A percentile compares a stretch with the other conserved stretches of the same genome.
phyloP scores from a whole-genome alignment of 768 basidiomycete genomes.

The Mycena latifolia region DNA sequence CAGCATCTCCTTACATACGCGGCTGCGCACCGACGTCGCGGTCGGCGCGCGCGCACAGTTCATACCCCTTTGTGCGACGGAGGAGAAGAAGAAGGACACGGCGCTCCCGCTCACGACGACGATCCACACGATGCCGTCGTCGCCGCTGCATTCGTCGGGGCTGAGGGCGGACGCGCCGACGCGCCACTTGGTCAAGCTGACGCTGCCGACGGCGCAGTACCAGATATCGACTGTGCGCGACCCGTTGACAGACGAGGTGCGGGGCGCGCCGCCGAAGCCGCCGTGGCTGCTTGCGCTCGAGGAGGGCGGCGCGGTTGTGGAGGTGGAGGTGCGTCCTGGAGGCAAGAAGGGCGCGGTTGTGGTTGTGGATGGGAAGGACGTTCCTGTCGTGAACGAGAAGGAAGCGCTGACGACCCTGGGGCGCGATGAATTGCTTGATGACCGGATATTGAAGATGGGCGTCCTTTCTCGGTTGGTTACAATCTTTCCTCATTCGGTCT shows the following conservation, averaged over 20 bases:
- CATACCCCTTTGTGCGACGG: conserved; percentile 48
- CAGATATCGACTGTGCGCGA: conserved; percentile 82
- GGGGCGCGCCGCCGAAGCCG: conserved; percentile 71
- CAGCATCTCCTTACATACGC: conserved; percentile 60
- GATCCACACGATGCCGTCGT: conserved; percentile 84
- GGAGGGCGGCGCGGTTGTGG: conserved; percentile 67
- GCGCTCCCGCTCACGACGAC: conserved; percentile 68
- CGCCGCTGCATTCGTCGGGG: conserved; percentile 82
- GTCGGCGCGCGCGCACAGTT: conserved; percentile 40
- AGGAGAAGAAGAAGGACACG: conserved; percentile 18
- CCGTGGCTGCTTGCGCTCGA: conserved; percentile 79
- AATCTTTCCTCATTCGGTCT: conserved; percentile 23
- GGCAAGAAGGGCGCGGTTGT: conserved; percentile 48
- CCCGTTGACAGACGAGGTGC: conserved; percentile 81
- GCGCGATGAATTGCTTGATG: conserved; percentile 82
- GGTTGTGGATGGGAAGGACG: conserved; percentile 63
- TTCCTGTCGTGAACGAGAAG: conserved; percentile 79
- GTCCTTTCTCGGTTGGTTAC: conserved; percentile 71
- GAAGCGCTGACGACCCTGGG: conserved; percentile 79
- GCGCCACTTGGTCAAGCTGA: conserved; percentile 83
- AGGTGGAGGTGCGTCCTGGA: conserved; percentile 61
- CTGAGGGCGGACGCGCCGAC: conserved; percentile 64
- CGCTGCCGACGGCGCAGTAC: conserved; percentile 86
- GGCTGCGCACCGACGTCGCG: conserved; percentile 51
- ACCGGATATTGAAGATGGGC: conserved; percentile 73